Conservation (phyloP, 192 early-diverging fungal genomes). For the Phycomyces blakesleeanus region DNA sequence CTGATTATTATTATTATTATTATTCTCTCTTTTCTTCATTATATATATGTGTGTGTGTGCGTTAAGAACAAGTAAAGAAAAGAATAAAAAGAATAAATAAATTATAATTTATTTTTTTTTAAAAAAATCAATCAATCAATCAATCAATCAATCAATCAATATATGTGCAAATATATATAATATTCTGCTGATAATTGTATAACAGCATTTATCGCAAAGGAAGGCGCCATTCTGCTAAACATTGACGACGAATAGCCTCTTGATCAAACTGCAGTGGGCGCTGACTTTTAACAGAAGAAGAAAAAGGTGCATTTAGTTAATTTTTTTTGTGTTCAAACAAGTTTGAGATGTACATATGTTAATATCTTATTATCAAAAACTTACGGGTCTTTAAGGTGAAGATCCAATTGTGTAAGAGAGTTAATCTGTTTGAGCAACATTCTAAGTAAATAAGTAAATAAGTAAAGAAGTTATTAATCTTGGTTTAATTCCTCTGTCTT, state of each 20-base stretch:
- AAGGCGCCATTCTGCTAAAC: conserved; percentile 51
- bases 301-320: too few relatives aligned
- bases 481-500: too few relatives aligned
- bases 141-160: too few relatives aligned
- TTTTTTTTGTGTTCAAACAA: background rate
- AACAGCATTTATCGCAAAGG: conserved; percentile 21
- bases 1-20: too few relatives aligned
- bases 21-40: too few relatives aligned
- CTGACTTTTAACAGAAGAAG: too few relatives aligned
- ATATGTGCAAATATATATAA: background rate
- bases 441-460: conserved; percentile 30
- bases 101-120: too few relatives aligned
- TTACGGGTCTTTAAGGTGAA: conserved; percentile 33
- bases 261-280: conserved; percentile 33
- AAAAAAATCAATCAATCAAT: too few relatives aligned
- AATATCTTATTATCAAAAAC: background rate
- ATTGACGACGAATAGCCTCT: conserved; percentile 30
- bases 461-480: too few relatives aligned
- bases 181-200: background rate
- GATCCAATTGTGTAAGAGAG: conserved; percentile 28
- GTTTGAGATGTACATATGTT: background rate
- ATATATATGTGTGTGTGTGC: too few relatives aligned
- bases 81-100: too few relatives aligned
- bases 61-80: too few relatives aligned
- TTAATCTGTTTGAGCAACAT: conserved; percentile 46